A percentile compares a stretch with the other conserved stretches of the same genome.
phyloP scores from a whole-genome alignment of 2,329 filamentous ascomycete genomes.

The Fonsecaea pugnacius region DNA sequence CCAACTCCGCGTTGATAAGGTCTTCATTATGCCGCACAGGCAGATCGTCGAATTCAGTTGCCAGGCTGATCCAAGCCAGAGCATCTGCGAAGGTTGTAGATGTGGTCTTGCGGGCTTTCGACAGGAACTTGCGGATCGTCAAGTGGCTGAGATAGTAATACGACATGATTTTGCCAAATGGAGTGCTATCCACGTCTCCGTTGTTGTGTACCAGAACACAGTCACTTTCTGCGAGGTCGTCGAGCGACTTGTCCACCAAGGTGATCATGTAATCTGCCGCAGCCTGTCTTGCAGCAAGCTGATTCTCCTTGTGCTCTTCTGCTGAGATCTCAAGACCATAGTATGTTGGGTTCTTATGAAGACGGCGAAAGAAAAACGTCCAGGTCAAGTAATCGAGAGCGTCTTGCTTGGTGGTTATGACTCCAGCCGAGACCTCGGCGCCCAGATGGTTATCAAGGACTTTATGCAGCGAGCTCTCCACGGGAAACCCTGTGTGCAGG shows the following conservation, averaged over 20 bases:
- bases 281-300: conserved; percentile 77
- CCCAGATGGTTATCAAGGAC: conserved; percentile 96
- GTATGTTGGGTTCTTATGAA: conserved; percentile 98
- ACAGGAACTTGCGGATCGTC: conserved; percentile 83
- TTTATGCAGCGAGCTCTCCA: conserved; percentile 94
- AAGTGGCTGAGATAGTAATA: conserved; percentile 98
- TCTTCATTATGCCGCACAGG: conserved; percentile 98
- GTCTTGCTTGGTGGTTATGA: conserved; percentile 92
- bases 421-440: conserved; percentile 91
- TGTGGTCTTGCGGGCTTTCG: conserved; percentile 73
- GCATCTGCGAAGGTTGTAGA: conserved; percentile 72
- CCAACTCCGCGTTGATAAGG: conserved; percentile 89
- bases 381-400: conserved; percentile 96
- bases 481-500: conserved; percentile 94
- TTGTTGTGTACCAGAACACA: conserved; percentile 84
- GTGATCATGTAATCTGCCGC: conserved; percentile 95
- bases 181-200: conserved; percentile 85
- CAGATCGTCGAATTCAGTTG: conserved; percentile 95
- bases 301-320: conserved; percentile 77
- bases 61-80: conserved; percentile 88
- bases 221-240: conserved; percentile 78
- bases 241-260: conserved; percentile 84
- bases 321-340: conserved; percentile 93
- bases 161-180: conserved; percentile 97
- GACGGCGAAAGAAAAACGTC: conserved; percentile 97